Evolutionary conservation across 208 protist genomes (phyloP), one percentile per base, ranked within the genome.

Genomic region (Trypanosoma melophagium): DNA sequence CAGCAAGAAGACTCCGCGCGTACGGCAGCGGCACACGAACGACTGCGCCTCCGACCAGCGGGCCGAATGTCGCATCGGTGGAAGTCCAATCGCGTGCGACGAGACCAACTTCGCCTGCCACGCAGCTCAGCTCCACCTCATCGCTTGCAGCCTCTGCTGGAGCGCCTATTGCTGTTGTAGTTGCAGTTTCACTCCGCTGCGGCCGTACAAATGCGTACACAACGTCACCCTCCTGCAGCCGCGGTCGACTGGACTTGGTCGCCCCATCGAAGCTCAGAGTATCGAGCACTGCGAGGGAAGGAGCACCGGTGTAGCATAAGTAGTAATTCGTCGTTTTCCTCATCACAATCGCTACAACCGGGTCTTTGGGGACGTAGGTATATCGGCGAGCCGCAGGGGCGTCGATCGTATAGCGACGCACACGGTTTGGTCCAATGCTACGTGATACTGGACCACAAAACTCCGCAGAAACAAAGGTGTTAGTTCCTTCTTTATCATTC

Each of bases 221-320:
- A 8, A 90, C 64, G 57, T 92, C 86, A 0, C 90, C 90, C 49
- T 92, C 87, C 42, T 61, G 54, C 5, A 94, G 66, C 0, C 87
- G 79, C n/a, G 90, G 90, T 0, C 79, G 76, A 59, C 77, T 94
- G 9, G 79, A 66, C 66, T 94, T 94, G 3, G 86, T 94, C 14
- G 90, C 90, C 22, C 90, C 90, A 52, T 96, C 90, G 55, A 96
- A 96, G 57, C 77, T 79, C 7, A 93, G 55, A 8, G 79, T 83
- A 61, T 92, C 86, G 25, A 96, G 76, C 53, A 84, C 76, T 21
- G 80, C 87, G 5, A 83, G 57, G 4, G 73, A 41, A 0, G 74
- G 25, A 22, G 79, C 79, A 10, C 77, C 86, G 19, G 82, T 86
- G 70, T 88, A 84, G 56, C 79, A 87, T n/a, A 81, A 74, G 67